A percentile compares a stretch with the other conserved stretches of the same genome.
Evolutionary conservation across 352 stramenopile species (phyloP).

Genomic region (Halophytophthora batemanensis): DNA sequence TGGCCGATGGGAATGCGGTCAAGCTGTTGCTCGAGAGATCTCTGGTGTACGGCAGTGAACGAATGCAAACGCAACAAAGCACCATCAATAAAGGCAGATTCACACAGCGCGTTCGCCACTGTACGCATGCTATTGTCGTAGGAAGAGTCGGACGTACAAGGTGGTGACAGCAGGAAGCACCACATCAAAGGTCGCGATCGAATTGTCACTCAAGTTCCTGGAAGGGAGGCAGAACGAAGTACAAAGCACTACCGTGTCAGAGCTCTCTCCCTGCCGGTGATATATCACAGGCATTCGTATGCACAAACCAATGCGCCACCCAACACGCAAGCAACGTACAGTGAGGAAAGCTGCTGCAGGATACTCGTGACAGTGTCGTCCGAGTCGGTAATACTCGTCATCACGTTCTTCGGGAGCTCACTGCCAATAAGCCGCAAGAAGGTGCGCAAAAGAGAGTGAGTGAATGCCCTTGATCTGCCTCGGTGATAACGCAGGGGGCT

Average conservation of each 20-base stretch:
- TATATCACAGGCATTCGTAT: not conserved
- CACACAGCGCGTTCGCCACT: not conserved
- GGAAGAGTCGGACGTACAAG: conserved; percentile 24
- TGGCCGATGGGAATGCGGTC: conserved; percentile 41
- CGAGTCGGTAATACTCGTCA: conserved; percentile 35
- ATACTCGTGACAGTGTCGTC: conserved; percentile 30
- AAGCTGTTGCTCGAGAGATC: conserved; percentile 52
- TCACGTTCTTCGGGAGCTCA: conserved; percentile 56
- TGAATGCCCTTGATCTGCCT: no score
- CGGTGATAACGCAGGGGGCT: no score
- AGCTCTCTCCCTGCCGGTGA: not conserved
- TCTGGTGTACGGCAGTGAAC: conserved; percentile 12
- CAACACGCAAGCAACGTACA: conserved; percentile 27
- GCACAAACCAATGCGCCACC: not conserved
- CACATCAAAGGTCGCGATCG: conserved; percentile 41
- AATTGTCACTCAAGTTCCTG: conserved; percentile 49
- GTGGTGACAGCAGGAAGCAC: conserved; percentile 32
- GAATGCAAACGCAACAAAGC: not conserved
- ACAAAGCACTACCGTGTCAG: not conserved
- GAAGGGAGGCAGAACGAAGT: conserved; percentile 1
- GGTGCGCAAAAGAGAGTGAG: no score
- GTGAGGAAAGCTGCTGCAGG: conserved; percentile 38
- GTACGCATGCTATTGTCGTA: not conserved
- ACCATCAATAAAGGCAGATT: conserved; percentile 5
- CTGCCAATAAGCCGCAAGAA: conserved; percentile 17